These are phyloP conservation scores for Tilletia walkeri DNA, from an alignment of 1,284 basidiomycete species.

Conservation along the genomic window DNA sequence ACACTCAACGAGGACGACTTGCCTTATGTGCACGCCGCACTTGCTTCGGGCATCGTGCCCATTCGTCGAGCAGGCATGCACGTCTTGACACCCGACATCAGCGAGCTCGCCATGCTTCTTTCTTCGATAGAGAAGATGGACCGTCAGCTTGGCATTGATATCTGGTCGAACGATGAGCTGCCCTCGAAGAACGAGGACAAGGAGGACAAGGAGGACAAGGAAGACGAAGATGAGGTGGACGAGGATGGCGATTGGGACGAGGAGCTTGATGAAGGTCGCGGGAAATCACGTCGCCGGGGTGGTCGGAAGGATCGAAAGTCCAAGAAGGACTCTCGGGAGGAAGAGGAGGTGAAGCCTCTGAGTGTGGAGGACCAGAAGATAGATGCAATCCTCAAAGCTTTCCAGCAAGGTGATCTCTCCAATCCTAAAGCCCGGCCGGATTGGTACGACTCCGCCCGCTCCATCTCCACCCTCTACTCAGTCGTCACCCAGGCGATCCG, in stretches of 20 bases:
- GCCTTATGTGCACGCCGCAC: slow-evolving; percentile 62
- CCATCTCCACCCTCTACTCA: background rate
- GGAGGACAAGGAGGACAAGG: background rate
- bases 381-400: background rate
- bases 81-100: background rate
- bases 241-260: background rate
- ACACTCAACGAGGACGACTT: slow-evolving; percentile 71
- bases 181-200: background rate
- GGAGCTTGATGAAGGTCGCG: background rate
- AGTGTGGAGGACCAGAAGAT: background rate
- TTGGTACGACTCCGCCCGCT: background rate
- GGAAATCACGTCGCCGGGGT: background rate
- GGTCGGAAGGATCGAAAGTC: background rate
- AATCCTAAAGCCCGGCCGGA: background rate
- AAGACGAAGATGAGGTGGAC: background rate
- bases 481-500: background rate
- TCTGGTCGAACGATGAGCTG: background rate
- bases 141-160: background rate
- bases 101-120: background rate
- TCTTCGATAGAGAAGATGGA: background rate
- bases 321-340: too few relatives aligned
- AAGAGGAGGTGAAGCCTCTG: background rate
- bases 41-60: slow-evolving; percentile 59
- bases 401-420: background rate
- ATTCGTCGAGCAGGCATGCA: slow-evolving; percentile 59